Evolutionary conservation across 495 filamentous ascomycete species (phyloP), one percentile per base, ranked within the genome.

Genomic region (Evernia prunastri): DNA sequence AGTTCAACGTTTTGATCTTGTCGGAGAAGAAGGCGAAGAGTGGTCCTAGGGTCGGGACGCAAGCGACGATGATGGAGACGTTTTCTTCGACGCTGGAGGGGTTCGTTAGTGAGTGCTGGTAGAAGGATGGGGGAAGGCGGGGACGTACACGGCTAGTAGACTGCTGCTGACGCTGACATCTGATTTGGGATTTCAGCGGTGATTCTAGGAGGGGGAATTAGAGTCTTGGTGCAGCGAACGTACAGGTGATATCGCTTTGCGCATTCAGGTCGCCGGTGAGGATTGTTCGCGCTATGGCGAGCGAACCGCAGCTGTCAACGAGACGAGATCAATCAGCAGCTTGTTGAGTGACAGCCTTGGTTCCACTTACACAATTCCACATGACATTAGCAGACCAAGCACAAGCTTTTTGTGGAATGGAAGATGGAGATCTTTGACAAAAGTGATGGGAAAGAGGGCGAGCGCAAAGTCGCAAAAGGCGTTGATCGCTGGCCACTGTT

Each of bases 401-500:
- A 61, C 23, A 29, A 43, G 36, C 59, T 65, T 61, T 8, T 58
- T 58, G 11, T 31, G 63, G 31, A 29, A 54, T 36, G 33, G 31
- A 25, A 65, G 47, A 20, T 61, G 47, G 35, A 54, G 59, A 9
- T 60, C 59, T 23, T 37, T 58, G 23, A 65, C 45, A 45, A 65
- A 65, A 13, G 57, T 60, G 35, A 65, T 60, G 4, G 63, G 63
- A 23, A 65, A 61, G 13, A 59, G 31, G 23, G 63, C 63, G 4
- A 65, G 49, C 15, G 63, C 57, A 58, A 65, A 65, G 35, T 61
- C 63, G 45, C 59, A 20, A 37, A 59, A 29, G 20, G 33, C 57
- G 17, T 59, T 59, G 37, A 43, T 37, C 17, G 57, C 57, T 59
- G 37, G 6, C 23, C 31, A 27, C 25, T 29, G 23, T 23, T 59